Evolutionary conservation across 495 filamentous ascomycete species (phyloP).

Genomic region (Penicillium maclennaniae): DNA sequence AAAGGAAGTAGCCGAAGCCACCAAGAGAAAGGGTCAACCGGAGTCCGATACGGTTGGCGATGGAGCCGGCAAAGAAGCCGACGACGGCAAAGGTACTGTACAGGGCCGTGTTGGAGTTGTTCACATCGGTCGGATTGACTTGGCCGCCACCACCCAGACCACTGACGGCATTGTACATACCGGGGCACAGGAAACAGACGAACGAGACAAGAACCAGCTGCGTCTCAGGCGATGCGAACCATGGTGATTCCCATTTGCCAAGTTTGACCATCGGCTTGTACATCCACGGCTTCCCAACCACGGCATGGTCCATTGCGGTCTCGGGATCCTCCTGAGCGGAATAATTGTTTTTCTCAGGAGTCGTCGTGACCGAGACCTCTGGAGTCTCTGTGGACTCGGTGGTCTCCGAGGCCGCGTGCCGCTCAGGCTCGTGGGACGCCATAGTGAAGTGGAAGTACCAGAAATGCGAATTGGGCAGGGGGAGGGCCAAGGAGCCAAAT

Average conservation of each 20-base stretch:
- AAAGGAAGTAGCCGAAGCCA: slow-evolving; percentile 83
- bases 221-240: slow-evolving; percentile 71
- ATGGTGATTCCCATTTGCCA: slow-evolving; percentile 53
- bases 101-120: slow-evolving; percentile 67
- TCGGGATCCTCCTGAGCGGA: slow-evolving; percentile 25
- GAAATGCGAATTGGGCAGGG: not conserved
- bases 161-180: slow-evolving; percentile 76
- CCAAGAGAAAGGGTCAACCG: slow-evolving; percentile 70
- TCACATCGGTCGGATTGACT: slow-evolving; percentile 56
- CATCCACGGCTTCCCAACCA: slow-evolving; percentile 55
- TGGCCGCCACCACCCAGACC: slow-evolving; percentile 73
- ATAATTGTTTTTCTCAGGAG: slow-evolving; percentile 4
- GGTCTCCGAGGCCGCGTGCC: not conserved
- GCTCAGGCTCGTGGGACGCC: slow-evolving; percentile 15
- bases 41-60: slow-evolving; percentile 74
- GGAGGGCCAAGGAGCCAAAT: not conserved
- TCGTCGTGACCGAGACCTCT: not conserved
- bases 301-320: slow-evolving; percentile 21
- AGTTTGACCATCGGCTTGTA: slow-evolving; percentile 59
- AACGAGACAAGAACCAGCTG: slow-evolving; percentile 75
- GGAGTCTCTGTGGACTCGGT: not conserved
- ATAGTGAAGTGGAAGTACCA: slow-evolving; percentile 2
- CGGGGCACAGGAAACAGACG: slow-evolving; percentile 87
- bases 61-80: slow-evolving; percentile 80
- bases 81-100: slow-evolving; percentile 84